A percentile compares a stretch with the other conserved stretches of the same genome.
Conservation (phyloP, 805 yeast species). For the Yamadazyma laniorum region DNA sequence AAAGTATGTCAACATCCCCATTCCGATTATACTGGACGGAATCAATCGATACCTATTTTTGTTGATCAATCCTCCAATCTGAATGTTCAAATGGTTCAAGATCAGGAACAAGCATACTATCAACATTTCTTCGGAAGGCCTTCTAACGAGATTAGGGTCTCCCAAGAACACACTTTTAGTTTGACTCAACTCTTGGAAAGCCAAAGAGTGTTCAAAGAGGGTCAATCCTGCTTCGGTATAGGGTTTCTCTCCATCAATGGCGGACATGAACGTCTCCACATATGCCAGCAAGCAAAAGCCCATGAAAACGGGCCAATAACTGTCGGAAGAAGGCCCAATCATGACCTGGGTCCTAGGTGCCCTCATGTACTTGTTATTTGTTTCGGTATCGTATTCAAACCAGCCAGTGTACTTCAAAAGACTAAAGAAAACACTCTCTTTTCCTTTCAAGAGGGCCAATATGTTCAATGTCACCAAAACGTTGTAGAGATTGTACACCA, state of each 20-base stretch:
- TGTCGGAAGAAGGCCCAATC: constrained; percentile 50
- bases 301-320: constrained; percentile 58
- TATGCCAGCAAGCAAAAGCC: constrained; percentile 61
- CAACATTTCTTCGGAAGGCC: constrained; percentile 54
- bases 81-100: constrained; percentile 58
- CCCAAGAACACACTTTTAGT: constrained; percentile 30
- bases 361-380: constrained; percentile 26
- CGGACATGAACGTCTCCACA: constrained; percentile 62
- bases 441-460: constrained; percentile 16
- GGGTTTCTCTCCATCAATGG: constrained; percentile 53
- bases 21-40: constrained; percentile 61
- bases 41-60: constrained; percentile 55
- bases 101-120: constrained; percentile 55
- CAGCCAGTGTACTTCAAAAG: constrained; percentile 14
- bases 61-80: constrained; percentile 57
- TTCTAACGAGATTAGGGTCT: constrained; percentile 17
- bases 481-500: constrained; percentile 24
- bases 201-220: constrained; percentile 70
- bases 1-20: constrained; percentile 46
- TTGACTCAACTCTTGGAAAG: constrained; percentile 66
- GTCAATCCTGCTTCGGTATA: constrained; percentile 67
- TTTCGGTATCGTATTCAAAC: constrained; percentile 25
- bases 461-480: constrained; percentile 34
- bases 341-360: constrained; percentile 27
- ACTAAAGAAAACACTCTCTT: constrained; percentile 10